Evolutionary conservation across 2,329 filamentous ascomycete species (phyloP).

Genomic region (Colletotrichum lini): DNA sequence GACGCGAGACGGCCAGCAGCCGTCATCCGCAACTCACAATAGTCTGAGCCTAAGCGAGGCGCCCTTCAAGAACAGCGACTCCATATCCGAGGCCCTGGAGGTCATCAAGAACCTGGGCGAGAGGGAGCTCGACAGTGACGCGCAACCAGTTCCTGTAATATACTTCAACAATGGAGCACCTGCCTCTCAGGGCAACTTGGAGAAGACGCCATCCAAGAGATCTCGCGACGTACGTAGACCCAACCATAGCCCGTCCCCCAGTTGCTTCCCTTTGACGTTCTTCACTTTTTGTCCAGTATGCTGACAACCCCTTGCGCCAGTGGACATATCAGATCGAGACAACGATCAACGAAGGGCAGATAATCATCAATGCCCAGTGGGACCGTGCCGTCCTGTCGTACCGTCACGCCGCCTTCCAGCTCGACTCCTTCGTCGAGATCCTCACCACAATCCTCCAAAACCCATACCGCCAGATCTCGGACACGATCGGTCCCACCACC

Average conservation of each 20-base stretch:
- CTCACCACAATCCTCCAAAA: constrained; percentile 42
- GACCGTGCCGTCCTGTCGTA: constrained; percentile 41
- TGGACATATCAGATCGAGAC: constrained; percentile 46
- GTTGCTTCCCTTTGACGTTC: not conserved
- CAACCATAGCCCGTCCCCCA: not conserved
- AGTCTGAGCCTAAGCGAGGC: constrained; percentile 37
- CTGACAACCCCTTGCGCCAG: constrained; percentile 32
- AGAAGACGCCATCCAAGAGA: constrained; percentile 33
- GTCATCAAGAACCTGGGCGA: constrained; percentile 32
- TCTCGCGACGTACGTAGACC: constrained; percentile 35
- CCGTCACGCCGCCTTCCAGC: constrained; percentile 40
- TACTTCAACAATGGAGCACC: constrained; percentile 42
- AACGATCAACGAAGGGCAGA: constrained; percentile 33
- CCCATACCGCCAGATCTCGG: constrained; percentile 31
- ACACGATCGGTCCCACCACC: constrained; percentile 44
- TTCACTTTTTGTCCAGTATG: not conserved
- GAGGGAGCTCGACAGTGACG: constrained; percentile 4
- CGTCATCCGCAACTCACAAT: constrained; percentile 22
- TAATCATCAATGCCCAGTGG: constrained; percentile 44
- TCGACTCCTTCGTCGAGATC: constrained; percentile 44
- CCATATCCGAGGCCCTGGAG: constrained; percentile 35
- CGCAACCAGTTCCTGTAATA: constrained; percentile 32
- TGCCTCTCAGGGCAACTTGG: constrained; percentile 15
- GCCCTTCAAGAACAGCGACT: constrained; percentile 41
- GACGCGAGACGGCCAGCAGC: constrained; percentile 24